Conservation (phyloP, 2,329 filamentous ascomycete genomes). For the Cladobotryum protrusum region DNA sequence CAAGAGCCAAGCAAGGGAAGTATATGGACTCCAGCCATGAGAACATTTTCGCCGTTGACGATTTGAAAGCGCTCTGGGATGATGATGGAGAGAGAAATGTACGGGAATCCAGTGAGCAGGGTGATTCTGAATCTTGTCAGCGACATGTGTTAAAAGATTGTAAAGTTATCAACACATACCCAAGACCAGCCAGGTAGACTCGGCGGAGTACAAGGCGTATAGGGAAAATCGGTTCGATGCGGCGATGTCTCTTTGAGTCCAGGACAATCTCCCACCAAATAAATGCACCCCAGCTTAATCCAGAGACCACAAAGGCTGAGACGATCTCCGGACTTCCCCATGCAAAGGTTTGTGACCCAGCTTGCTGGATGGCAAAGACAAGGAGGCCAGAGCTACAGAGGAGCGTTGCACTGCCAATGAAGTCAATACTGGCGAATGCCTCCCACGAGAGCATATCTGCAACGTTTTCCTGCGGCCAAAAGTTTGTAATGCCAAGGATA, state of each 20-base stretch:
- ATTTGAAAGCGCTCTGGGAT: conserved; percentile 57
- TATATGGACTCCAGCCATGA: conserved; percentile 51
- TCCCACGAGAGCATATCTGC: conserved; percentile 32
- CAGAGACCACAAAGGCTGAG: conserved; percentile 40
- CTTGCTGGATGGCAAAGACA: conserved; percentile 52
- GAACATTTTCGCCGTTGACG: conserved; percentile 45
- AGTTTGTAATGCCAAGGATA: conserved; percentile 40
- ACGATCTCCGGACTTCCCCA: conserved; percentile 50
- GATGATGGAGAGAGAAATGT: conserved; percentile 51
- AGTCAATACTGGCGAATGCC: conserved; percentile 44
- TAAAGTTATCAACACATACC: conserved; percentile 32
- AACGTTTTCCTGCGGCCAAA: conserved; percentile 37
- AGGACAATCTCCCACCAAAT: conserved; percentile 46
- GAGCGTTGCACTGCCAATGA: conserved; percentile 45
- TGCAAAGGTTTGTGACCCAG: conserved; percentile 42
- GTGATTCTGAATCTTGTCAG: conserved; percentile 40
- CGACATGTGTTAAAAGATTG: background rate
- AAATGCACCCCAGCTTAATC: conserved; percentile 42
- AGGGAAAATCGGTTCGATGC: conserved; percentile 51
- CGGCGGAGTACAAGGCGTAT: conserved; percentile 40
- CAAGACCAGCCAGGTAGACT: conserved; percentile 44
- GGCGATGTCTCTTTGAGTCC: conserved; percentile 27
- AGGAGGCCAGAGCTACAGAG: conserved; percentile 47
- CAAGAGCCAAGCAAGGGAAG: conserved; percentile 53
- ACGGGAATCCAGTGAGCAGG: conserved; percentile 50